Evolutionary conservation across 2,329 filamentous ascomycete genomes (phyloP), one percentile per base, ranked within the genome.

Genomic region (Xylaria sp.): DNA sequence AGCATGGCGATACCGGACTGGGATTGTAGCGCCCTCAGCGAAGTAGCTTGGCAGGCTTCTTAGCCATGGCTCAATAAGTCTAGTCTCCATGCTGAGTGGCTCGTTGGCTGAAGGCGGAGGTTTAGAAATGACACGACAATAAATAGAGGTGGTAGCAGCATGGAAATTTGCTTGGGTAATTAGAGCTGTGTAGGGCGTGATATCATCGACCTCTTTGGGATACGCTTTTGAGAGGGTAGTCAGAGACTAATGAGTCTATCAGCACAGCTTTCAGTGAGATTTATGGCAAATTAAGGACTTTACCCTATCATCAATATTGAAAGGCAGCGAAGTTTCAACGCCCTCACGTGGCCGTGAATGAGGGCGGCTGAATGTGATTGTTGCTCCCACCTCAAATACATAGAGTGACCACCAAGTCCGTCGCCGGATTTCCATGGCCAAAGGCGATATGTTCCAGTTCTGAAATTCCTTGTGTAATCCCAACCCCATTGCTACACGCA

Each of bases 401-500:
- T 77, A 82, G 6, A 78, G 63, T 5, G 71, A 69, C 76, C 76
- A 78, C 77, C 77, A 78, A 6, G 73, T 72, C 12, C 77, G 67
- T 4, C 77, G 72, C 5, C 77, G 72, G 11, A 78, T 77, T 61
- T 78, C 77, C 56, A 58, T 50, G 7, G 54, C 46, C 9, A 66
- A 59, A 62, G 68, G 62, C 12, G 50, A 60, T 56, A 77, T 77
- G 33, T 73, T 71, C 71, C 72, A 74, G 7, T 67, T 70, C 8
- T 70, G 72, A 37, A 78, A 74, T 57, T 83, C 80, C 21, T 78
- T 78, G 63, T 84, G 81, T 3, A 84, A 73, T 0, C 82, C 81
- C 4, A 84, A 69, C 0, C 81, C 80, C 52, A 83, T 78, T 12
- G 80, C 81, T 75, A 83, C 79, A n/a, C 80, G 73, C 31, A 81